Evolutionary conservation across 2,329 filamentous ascomycete genomes (phyloP), one percentile per base, ranked within the genome.

Genomic region (Blastomyces parvus): DNA sequence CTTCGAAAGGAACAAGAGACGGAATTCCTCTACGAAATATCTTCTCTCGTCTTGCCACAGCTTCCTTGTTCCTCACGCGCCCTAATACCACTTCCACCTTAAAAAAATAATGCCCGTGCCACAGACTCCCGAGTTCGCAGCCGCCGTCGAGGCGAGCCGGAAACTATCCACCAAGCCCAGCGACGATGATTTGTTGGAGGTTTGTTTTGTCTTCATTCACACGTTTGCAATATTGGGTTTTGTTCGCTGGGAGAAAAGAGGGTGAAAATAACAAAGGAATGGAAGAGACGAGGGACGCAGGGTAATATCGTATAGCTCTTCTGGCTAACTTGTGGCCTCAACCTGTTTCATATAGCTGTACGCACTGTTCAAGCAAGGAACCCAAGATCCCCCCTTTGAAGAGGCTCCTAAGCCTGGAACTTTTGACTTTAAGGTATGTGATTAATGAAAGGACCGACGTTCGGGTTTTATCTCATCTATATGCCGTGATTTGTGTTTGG

Each of bases 351-450:
- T 56, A 44, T 62, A 75, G 73, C 68, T 78, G 52, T 78, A 78
- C 67, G 72, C 72, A 56, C 69, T 77, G 62, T 78, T 71, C 70
- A 78, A 78, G 69, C 69, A 76, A 66, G 72, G 69, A 55, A 70
- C 66, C 50, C 68, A 70, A 50, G 73, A 74, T 25, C 67, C 68
- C 33, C 64, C 72, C 14, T 69, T 71, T 62, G 68, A 69, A 19
- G 65, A 70, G 6, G 69, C 71, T 25, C 62, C 70, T 46, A 69
- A 69, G 59, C 74, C 74, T 22, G 74, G 74, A 64, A 73, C 73
- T 65, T 76, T 76, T 61, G 74, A 77, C 64, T 67, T 77, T 63
- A 72, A 73, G 73, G 78, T 80, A 71, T 59, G 70, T 66, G 38
- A 9, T 25, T 36, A 44, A 38, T 13, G n/a, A 22, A 1, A 22